phyloP scores from a whole-genome alignment of 202 grass and related monocot species.

The Eragrostis tef region DNA sequence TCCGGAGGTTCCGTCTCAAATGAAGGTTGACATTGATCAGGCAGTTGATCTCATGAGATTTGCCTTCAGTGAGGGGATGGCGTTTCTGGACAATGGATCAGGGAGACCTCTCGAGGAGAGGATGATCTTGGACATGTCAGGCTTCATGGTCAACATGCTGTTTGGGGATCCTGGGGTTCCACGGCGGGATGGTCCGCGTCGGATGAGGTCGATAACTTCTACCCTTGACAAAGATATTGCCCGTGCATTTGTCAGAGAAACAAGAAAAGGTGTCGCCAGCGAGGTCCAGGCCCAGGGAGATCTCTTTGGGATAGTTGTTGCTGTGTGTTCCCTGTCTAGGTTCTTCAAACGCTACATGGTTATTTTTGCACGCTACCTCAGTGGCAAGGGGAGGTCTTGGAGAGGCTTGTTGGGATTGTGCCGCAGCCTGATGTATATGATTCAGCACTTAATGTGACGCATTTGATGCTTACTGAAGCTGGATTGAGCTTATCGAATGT shows the following conservation, averaged over 20 bases:
- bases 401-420: slow-evolving; percentile 49
- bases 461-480: slow-evolving; percentile 38
- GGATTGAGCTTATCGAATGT: slow-evolving; percentile 38
- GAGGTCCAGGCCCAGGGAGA: slow-evolving; percentile 44
- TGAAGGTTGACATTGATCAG: slow-evolving; percentile 13
- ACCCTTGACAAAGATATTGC: slow-evolving; percentile 42
- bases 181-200: not conserved
- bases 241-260: slow-evolving; percentile 22
- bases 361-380: slow-evolving; percentile 19
- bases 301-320: slow-evolving; percentile 45
- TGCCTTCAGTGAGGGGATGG: slow-evolving; percentile 37
- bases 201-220: slow-evolving; percentile 13
- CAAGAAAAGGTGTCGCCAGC: slow-evolving; percentile 41
- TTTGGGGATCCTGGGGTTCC: not conserved
- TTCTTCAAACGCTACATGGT: slow-evolving; percentile 20
- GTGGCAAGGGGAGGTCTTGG: slow-evolving; percentile 20
- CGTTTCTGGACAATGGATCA: slow-evolving; percentile 49
- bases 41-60: slow-evolving; percentile 46
- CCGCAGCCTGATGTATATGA: slow-evolving; percentile 24
- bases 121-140: slow-evolving; percentile 34
- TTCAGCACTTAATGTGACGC: slow-evolving; percentile 5
- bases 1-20: slow-evolving; percentile 1
- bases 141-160: slow-evolving; percentile 22
- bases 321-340: slow-evolving; percentile 1
- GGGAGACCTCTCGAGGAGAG: slow-evolving; percentile 40